Evolutionary conservation across 306 rosid species (phyloP).

Genomic region (Malus orientalis): DNA sequence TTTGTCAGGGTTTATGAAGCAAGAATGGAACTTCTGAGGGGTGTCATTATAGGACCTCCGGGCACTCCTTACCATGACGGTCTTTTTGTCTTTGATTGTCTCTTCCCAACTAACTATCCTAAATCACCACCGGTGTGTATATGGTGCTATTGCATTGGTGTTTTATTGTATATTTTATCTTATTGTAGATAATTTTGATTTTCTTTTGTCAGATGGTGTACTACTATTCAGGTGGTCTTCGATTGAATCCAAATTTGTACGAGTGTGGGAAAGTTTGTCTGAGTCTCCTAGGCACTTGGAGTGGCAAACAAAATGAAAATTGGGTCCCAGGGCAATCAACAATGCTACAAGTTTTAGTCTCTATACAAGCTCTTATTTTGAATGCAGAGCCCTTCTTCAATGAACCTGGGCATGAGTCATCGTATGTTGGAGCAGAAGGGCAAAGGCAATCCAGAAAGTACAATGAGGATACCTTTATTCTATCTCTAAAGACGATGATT

Average conservation of each 20-base stretch:
- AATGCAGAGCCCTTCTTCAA: constrained; percentile 68
- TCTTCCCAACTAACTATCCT: constrained; percentile 56
- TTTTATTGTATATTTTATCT: not conserved
- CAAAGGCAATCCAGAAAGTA: constrained; percentile 48
- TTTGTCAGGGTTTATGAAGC: constrained; percentile 68
- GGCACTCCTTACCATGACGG: constrained; percentile 91
- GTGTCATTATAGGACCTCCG: constrained; percentile 63
- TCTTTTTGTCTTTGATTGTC: constrained; percentile 72
- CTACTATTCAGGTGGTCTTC: constrained; percentile 79
- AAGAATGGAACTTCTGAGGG: constrained; percentile 74
- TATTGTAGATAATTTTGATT: constrained; percentile 11
- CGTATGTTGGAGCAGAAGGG: constrained; percentile 35
- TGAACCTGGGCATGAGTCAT: constrained; percentile 49
- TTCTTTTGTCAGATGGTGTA: constrained; percentile 52
- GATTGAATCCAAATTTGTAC: constrained; percentile 76
- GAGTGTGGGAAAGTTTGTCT: constrained; percentile 74
- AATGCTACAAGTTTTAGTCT: constrained; percentile 85
- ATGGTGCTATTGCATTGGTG: constrained; percentile 5
- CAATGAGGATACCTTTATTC: constrained; percentile 48
- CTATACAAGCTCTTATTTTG: constrained; percentile 75
- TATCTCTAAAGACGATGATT: constrained; percentile 70
- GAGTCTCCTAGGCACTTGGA: constrained; percentile 82
- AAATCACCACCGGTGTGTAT: constrained; percentile 60
- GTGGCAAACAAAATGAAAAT: constrained; percentile 49
- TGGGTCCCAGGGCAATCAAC: constrained; percentile 69